phyloP scores from a whole-genome alignment of 78 protist species.

The Dictyostelium purpureum region DNA sequence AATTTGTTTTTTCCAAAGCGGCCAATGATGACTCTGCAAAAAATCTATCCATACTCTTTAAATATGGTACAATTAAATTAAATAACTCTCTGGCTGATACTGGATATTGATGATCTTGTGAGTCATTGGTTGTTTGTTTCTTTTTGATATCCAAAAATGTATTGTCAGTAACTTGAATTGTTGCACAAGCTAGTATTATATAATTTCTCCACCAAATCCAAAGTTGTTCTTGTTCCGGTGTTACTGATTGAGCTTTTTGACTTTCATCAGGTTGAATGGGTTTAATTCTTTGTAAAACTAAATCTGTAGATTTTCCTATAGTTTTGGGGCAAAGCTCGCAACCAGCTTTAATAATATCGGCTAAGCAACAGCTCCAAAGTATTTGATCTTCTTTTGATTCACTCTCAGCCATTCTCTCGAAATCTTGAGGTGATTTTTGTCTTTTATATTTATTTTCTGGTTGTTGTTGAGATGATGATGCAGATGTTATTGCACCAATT shows the following conservation, averaged over 20 bases:
- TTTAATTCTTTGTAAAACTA: slow-evolving; percentile 33
- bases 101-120: not conserved
- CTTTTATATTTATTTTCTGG: slow-evolving; percentile 48
- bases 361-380: slow-evolving; percentile 68
- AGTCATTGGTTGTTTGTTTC: not conserved
- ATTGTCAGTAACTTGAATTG: slow-evolving; percentile 59
- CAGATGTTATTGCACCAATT: not conserved
- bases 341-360: slow-evolving; percentile 40
- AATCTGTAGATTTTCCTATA: slow-evolving; percentile 43
- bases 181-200: slow-evolving; percentile 56
- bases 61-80: slow-evolving; percentile 56
- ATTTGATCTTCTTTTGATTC: slow-evolving; percentile 43
- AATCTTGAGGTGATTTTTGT: slow-evolving; percentile 59
- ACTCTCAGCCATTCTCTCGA: slow-evolving; percentile 59
- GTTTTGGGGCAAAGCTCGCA: slow-evolving; percentile 47
- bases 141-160: slow-evolving; percentile 32
- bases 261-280: slow-evolving; percentile 66
- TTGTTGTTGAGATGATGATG: not conserved
- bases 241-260: not conserved
- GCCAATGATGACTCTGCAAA: slow-evolving; percentile 50
- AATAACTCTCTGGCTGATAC: slow-evolving; percentile 52
- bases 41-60: slow-evolving; percentile 57
- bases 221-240: slow-evolving; percentile 41
- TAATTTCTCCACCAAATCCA: slow-evolving; percentile 81
- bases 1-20: slow-evolving; percentile 76